Evolutionary conservation across 352 stramenopile genomes (phyloP).

Genomic region (Phytopythium boreale): DNA sequence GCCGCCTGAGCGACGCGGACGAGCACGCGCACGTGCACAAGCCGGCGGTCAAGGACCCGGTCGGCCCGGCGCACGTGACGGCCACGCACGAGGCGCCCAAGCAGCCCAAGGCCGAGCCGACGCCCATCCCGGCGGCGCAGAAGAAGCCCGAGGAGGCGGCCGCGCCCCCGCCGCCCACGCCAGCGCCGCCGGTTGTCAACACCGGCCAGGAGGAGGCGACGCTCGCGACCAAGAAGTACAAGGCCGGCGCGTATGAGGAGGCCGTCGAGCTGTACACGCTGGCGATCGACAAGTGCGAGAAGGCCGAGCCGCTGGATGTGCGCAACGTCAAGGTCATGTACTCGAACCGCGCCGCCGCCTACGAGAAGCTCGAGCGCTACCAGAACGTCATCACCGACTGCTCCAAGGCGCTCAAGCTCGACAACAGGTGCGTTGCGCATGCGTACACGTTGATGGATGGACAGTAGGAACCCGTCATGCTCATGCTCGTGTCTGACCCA

Average conservation of each 20-base stretch:
- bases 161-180: slow-evolving; percentile 4
- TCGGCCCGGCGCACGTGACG: slow-evolving; percentile 14
- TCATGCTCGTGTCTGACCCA: background rate
- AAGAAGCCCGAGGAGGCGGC: slow-evolving; percentile 21
- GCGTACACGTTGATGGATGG: background rate
- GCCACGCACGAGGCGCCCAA: slow-evolving; percentile 22
- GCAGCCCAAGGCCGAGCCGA: slow-evolving; percentile 23
- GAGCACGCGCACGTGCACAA: slow-evolving; percentile 14
- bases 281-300: slow-evolving; percentile 61
- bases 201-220: slow-evolving; percentile 63
- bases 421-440: slow-evolving; percentile 33
- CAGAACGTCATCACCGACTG: slow-evolving; percentile 63
- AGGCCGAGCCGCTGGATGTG: slow-evolving; percentile 49
- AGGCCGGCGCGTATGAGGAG: slow-evolving; percentile 59
- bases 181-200: slow-evolving; percentile 15
- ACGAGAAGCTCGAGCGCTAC: slow-evolving; percentile 67
- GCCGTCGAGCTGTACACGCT: slow-evolving; percentile 68
- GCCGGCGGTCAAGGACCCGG: slow-evolving; percentile 21
- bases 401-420: slow-evolving; percentile 46
- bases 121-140: slow-evolving; percentile 15
- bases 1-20: slow-evolving; percentile 28
- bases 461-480: background rate
- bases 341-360: slow-evolving; percentile 75
- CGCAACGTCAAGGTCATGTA: slow-evolving; percentile 87
- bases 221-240: slow-evolving; percentile 77